A percentile compares a stretch with the other conserved stretches of the same genome.
phyloP scores from a whole-genome alignment of 2,329 filamentous ascomycete genomes.

The Chaetomium sp. region DNA sequence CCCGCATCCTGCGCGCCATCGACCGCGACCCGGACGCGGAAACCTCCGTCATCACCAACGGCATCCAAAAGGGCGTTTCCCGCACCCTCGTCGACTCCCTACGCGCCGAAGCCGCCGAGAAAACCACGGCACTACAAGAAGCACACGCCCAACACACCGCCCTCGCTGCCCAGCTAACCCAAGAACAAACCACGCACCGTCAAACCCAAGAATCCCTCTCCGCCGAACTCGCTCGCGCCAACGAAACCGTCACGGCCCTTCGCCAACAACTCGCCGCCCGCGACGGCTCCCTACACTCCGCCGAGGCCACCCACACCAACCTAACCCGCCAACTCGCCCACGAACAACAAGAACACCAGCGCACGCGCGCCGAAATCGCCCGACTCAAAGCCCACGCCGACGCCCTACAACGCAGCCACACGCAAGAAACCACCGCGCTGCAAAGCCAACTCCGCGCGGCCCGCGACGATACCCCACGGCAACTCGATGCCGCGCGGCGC shows the following conservation, averaged over 20 bases:
- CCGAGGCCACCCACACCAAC: constrained; percentile 4
- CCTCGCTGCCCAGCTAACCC: constrained; percentile 52
- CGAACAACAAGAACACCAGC: constrained; percentile 55
- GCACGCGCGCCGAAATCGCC: constrained; percentile 55
- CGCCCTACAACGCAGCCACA: constrained; percentile 62
- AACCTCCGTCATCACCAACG: constrained; percentile 71
- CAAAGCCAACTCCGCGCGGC: constrained; percentile 21
- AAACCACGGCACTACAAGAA: constrained; percentile 47
- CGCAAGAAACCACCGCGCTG: constrained; percentile 46
- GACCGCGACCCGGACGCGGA: constrained; percentile 88
- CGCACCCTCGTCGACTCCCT: constrained; percentile 85
- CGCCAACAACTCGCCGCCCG: constrained; percentile 25
- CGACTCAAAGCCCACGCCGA: constrained; percentile 62
- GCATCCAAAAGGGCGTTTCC: constrained; percentile 84
- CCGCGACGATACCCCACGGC: constrained; percentile 31
- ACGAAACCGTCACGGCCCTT: constrained; percentile 26
- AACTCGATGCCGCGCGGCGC: constrained; percentile 39
- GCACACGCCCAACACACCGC: constrained; percentile 40
- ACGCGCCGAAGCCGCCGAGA: constrained; percentile 68
- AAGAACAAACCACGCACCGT: constrained; percentile 67
- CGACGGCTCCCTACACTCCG: constrained; percentile 26
- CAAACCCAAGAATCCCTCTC: constrained; percentile 54
- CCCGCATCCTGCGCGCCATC: constrained; percentile 73
- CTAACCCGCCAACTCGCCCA: constrained; percentile 25
- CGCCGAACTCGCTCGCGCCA: constrained; percentile 43